Evolutionary conservation across 73 alveolate species (phyloP), one percentile per base, ranked within the genome.

Genomic region (Paramecium pentaurelia): DNA sequence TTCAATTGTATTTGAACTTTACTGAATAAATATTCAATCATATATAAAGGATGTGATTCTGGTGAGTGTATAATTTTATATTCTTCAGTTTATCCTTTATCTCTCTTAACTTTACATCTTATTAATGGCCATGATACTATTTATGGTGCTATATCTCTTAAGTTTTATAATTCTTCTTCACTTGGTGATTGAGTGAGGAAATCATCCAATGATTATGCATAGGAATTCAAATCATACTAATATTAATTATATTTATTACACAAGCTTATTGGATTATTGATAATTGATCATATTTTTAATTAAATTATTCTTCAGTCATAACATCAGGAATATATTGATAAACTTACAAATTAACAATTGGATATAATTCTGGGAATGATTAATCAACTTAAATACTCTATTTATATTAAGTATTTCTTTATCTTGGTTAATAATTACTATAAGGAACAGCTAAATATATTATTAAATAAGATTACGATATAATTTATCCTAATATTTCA

Each of bases 361-460:
- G 87, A 34, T 10, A 73, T 34, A 73, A 8, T 73, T 73, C 87
- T 34, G 87, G 87, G 87, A 73, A 73, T 8, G 58, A 34, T 73
- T 37, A 36, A 73, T 73, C 87, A 73, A 34, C 58, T 36, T 40
- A 16, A 12, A 73, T 40, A 16, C 87, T 73, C 11, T 37, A 12
- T 40, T 73, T 73, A 73, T 73, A 73, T n/a, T 34, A 37, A n/a
- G 87, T 18, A 73, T 73, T 73, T 73, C 87, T 73, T 40, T 73
- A 73, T 73, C 87, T 73, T 40, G 60, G 60, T 73, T 73, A 73
- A 40, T 73, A 73, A 12, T 73, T 73, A 37, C 87, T 73, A 11
- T 73, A 73, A 8, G 87, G 87, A 73, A 73, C 64, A 37, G 87
- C 87, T 73, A 60, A 73, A 37, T 73, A 40, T 28, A 37, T 34